Percentiles rank a stretch among this genome's conserved stretches.
These are phyloP conservation scores for Onygenales sp. DNA, from an alignment of 2,329 filamentous ascomycete species.

Conservation along the genomic window DNA sequence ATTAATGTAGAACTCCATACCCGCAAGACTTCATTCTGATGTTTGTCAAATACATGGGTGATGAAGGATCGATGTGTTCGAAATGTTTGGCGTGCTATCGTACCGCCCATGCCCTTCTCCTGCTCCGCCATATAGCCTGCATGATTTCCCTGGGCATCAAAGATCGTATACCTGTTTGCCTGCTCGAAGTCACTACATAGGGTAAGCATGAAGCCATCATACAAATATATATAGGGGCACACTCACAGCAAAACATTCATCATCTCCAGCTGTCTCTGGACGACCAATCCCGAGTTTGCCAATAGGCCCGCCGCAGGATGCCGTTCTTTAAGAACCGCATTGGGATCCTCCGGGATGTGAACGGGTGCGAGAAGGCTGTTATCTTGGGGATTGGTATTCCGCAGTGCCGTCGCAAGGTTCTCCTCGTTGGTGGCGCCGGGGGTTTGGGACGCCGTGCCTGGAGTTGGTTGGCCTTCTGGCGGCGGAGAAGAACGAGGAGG, in stretches of 20 bases:
- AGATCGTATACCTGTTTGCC: slow-evolving; percentile 56
- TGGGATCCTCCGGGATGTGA: slow-evolving; percentile 51
- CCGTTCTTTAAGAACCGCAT: slow-evolving; percentile 47
- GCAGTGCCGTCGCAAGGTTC: slow-evolving; percentile 25
- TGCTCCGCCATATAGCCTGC: slow-evolving; percentile 57
- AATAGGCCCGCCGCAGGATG: slow-evolving; percentile 52
- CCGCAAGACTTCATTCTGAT: slow-evolving; percentile 51
- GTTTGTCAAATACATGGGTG: slow-evolving; percentile 54
- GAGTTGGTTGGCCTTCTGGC: background rate
- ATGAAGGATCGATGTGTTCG: slow-evolving; percentile 55
- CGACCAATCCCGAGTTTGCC: slow-evolving; percentile 51
- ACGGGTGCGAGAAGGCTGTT: slow-evolving; percentile 50
- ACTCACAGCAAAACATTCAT: slow-evolving; percentile 53
- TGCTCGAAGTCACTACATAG: slow-evolving; percentile 50
- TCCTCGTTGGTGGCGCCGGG: slow-evolving; percentile 6
- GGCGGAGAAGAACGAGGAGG: background rate
- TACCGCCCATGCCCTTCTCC: slow-evolving; percentile 49
- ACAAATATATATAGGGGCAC: slow-evolving; percentile 1
- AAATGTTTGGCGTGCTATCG: slow-evolving; percentile 51
- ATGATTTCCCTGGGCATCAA: slow-evolving; percentile 54
- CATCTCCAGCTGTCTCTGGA: slow-evolving; percentile 55
- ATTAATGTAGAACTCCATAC: slow-evolving; percentile 19
- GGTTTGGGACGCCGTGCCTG: background rate
- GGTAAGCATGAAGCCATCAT: background rate
- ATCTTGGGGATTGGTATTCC: slow-evolving; percentile 34